Percentiles rank a stretch among this genome's conserved stretches.
These are phyloP conservation scores for Vitis hybrid DNA, from an alignment of 177 flowering plant genomes.

Conservation along the genomic window DNA sequence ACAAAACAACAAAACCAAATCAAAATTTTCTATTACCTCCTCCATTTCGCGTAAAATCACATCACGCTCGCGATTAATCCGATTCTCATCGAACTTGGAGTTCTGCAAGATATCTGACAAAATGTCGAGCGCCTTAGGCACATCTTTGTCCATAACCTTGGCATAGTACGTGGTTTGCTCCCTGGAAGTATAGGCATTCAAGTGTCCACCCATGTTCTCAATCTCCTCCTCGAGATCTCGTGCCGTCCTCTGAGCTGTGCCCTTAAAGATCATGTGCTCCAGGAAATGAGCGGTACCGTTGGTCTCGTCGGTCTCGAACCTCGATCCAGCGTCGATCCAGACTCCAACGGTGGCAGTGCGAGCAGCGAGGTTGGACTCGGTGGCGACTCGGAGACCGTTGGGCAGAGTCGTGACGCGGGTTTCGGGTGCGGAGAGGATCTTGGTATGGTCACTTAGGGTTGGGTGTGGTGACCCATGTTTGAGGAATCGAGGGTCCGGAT, in stretches of 20 bases:
- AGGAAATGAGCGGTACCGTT: constrained; percentile 91
- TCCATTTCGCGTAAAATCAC: constrained; percentile 88
- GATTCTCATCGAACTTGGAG: constrained; percentile 49
- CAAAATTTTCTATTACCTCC: constrained; percentile 45
- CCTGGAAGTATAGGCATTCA: constrained; percentile 90
- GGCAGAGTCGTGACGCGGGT: constrained; percentile 84
- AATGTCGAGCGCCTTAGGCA: constrained; percentile 59
- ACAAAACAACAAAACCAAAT: background rate
- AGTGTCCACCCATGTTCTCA: constrained; percentile 93
- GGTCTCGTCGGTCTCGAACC: constrained; percentile 80
- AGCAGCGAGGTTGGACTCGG: constrained; percentile 66
- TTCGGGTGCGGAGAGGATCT: constrained; percentile 67
- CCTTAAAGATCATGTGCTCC: constrained; percentile 94
- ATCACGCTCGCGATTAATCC: constrained; percentile 65
- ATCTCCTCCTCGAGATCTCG: constrained; percentile 80
- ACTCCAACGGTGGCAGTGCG: constrained; percentile 88
- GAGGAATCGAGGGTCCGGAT: constrained; percentile 75
- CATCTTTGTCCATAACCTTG: constrained; percentile 73
- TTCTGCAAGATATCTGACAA: constrained; percentile 85
- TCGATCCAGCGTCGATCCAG: constrained; percentile 91
- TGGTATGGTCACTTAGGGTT: constrained; percentile 49
- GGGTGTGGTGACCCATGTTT: constrained; percentile 74
- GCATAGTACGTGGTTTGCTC: constrained; percentile 96
- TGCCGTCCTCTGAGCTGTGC: constrained; percentile 66
- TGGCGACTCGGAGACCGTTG: constrained; percentile 79